A percentile compares a stretch with the other conserved stretches of the same genome.
Conservation (phyloP, 2,329 filamentous ascomycete genomes). For the Diaporthe velutina region DNA sequence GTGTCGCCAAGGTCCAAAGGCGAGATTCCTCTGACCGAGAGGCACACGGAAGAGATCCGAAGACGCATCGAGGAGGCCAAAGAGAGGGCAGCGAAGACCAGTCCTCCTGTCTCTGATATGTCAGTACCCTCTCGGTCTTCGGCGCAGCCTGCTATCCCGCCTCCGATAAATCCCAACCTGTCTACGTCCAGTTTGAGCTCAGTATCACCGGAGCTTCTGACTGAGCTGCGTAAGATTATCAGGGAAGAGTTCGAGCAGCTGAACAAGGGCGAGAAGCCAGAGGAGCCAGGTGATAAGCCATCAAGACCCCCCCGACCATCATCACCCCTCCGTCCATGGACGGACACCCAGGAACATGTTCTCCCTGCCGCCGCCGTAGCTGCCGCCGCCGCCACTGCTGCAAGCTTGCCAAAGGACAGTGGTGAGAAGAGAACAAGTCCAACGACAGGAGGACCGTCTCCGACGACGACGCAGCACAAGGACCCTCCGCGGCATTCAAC, state of each 20-base stretch:
- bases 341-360: neutral
- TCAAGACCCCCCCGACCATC: constrained; percentile 21
- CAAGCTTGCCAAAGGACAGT: constrained; percentile 26
- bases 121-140: constrained; percentile 1
- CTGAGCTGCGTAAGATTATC: constrained; percentile 43
- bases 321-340: constrained; percentile 14
- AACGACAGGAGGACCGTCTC: constrained; percentile 21
- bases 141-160: constrained; percentile 6
- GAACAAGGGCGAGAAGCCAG: constrained; percentile 26
- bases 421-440: constrained; percentile 27
- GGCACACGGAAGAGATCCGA: constrained; percentile 34
- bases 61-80: constrained; percentile 29
- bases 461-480: constrained; percentile 12
- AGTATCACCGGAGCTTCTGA: constrained; percentile 40
- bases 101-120: constrained; percentile 10
- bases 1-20: constrained; percentile 37
- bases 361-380: constrained; percentile 4
- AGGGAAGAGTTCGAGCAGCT: constrained; percentile 42
- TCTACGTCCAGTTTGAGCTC: constrained; percentile 19
- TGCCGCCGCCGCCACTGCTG: constrained; percentile 8
- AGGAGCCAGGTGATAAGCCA: constrained; percentile 8
- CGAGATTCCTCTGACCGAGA: constrained; percentile 29
- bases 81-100: constrained; percentile 20
- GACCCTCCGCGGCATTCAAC: constrained; percentile 19
- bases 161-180: neutral